A percentile compares a stretch with the other conserved stretches of the same genome.
Conservation (phyloP, 345 rosid genomes). For the Citrus australasica region DNA sequence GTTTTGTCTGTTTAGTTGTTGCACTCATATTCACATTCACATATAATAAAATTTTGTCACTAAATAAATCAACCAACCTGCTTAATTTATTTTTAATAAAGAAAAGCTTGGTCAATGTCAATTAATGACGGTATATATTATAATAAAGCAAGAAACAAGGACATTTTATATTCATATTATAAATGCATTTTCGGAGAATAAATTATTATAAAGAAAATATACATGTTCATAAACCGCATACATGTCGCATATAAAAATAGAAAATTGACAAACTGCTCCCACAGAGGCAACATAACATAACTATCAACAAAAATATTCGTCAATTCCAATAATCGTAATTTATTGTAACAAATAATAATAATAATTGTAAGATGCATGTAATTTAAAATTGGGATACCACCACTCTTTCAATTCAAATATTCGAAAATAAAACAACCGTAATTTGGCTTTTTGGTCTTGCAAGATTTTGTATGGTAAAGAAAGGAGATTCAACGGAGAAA, state of each 20-base stretch:
- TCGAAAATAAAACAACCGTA: background rate
- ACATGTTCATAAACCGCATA: background rate
- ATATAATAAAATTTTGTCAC: background rate
- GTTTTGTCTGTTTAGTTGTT: background rate
- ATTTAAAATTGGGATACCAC: too few species aligned
- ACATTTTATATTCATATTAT: too few species aligned
- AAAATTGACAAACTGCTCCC: background rate
- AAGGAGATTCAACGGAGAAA: background rate
- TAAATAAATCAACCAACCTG: background rate
- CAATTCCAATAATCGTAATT: background rate
- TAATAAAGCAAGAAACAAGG: too few species aligned
- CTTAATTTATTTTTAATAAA: background rate
- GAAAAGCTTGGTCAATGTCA: background rate
- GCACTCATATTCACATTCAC: background rate
- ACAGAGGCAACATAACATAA: background rate
- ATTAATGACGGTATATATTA: background rate
- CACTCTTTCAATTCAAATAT: background rate
- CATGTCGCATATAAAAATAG: too few species aligned
- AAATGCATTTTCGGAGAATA: too few species aligned
- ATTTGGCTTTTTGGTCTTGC: background rate
- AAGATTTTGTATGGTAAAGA: background rate
- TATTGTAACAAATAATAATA: background rate
- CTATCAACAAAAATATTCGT: background rate
- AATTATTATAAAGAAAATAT: too few species aligned
- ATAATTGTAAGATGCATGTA: too few species aligned